Evolutionary conservation across 192 early-diverging fungal genomes (phyloP), one percentile per base, ranked within the genome.

Genomic region (Thamnidium elegans): DNA sequence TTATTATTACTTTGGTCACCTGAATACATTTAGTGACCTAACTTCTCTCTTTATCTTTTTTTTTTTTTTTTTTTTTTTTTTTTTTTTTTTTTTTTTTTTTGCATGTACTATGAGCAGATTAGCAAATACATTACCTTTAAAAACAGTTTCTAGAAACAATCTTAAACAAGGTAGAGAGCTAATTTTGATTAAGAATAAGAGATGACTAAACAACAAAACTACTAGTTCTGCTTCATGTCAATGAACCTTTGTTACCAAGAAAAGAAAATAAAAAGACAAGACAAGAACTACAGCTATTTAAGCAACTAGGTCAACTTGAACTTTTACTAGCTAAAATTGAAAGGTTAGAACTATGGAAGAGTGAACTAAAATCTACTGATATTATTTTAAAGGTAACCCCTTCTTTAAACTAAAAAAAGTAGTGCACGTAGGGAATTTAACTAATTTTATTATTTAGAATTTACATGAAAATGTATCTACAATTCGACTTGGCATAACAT

Each of bases 321-420:
- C 55, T 56, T 11, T 56, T 56, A 17, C 55, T 56, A 17, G 55
- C 2, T 36, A 56, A 56, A 56, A 56, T 56, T 36, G 8, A 56
- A 7, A 56, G 55, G 34, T 34, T 56, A 30, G 55, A 56, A 19
- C 9, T 56, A 9, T 56, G 55, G 55, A 56, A 56, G 15, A 19
- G 47, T 48, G 47, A n/a, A 17, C 32, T 55, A 55, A 55, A 31
- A 32, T 34, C 54, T n/a, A 10, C 54, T 15, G 54, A 56, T 32
- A 20, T 8, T 19, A 15, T 56, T 20, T 34, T 56, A 56, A 56
- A 36, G 55, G 55, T 56, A 56, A n/a, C 26, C 3, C 26, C 26
- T 26, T 26, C n/a, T n/a, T 26, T 26, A 26, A 26, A 3, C 26
- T 2, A 7, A n/a, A 31, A n/a, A 54, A 2, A 32, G 3, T 31